Evolutionary conservation across 495 filamentous ascomycete species (phyloP).

Genomic region (Podospora anserina): DNA sequence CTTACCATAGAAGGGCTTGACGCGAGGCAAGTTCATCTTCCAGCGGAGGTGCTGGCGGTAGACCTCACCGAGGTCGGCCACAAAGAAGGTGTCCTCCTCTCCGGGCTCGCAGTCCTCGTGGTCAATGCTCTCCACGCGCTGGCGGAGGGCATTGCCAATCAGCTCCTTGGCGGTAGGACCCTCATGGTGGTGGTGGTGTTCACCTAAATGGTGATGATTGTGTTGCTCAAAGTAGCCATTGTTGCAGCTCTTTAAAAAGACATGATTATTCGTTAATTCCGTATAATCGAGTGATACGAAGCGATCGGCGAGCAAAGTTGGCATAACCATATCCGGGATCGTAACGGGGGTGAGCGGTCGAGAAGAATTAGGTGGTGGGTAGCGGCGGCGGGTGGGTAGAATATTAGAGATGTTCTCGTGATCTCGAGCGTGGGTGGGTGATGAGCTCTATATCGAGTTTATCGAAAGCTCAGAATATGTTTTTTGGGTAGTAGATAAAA

Average conservation of each 20-base stretch:
- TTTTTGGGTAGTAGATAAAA: constrained; percentile 5
- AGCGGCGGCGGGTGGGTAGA: neutral
- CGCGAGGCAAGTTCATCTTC: constrained; percentile 88
- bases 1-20: constrained; percentile 96
- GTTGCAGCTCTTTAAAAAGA: constrained; percentile 41
- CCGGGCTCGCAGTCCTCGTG: constrained; percentile 80
- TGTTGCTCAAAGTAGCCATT: constrained; percentile 36
- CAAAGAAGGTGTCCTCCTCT: constrained; percentile 96
- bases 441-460: constrained; percentile 4
- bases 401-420: neutral
- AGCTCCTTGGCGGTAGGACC: constrained; percentile 50
- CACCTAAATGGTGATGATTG: constrained; percentile 24
- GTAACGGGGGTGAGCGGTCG: constrained; percentile 19
- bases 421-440: neutral
- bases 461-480: constrained; percentile 3
- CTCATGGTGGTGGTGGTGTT: constrained; percentile 35
- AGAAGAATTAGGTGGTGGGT: constrained; percentile 10
- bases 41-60: constrained; percentile 98
- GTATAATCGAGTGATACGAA: constrained; percentile 39
- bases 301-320: constrained; percentile 48
- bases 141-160: constrained; percentile 76
- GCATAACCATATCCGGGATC: constrained; percentile 54
- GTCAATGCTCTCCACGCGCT: constrained; percentile 76
- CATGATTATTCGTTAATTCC: constrained; percentile 44
- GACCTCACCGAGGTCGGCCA: constrained; percentile 95